phyloP scores from a whole-genome alignment of 2,329 filamentous ascomycete genomes.

The Ascochyta koolunga region DNA sequence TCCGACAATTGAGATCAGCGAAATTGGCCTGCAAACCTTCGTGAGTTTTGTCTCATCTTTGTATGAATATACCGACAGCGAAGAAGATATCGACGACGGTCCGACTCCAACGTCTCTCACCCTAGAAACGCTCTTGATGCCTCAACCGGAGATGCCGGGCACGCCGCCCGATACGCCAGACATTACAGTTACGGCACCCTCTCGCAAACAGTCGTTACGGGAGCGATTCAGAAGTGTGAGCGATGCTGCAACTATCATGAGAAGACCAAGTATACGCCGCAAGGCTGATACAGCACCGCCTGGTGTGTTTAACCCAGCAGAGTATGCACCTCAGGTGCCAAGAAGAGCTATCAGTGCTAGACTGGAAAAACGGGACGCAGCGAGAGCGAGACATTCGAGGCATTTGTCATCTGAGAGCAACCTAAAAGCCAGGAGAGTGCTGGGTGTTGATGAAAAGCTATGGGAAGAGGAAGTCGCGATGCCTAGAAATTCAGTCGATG shows the following conservation, averaged over 20 bases:
- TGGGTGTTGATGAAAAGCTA: neutral
- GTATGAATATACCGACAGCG: constrained; percentile 12
- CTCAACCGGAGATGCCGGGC: constrained; percentile 5
- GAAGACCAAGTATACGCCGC: constrained; percentile 19
- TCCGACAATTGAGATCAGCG: constrained; percentile 32
- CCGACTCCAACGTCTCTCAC: constrained; percentile 8
- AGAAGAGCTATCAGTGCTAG: constrained; percentile 38
- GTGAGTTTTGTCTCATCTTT: constrained; percentile 10
- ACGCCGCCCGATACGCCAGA: constrained; percentile 12
- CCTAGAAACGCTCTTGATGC: constrained; percentile 3
- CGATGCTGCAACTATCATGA: constrained; percentile 12
- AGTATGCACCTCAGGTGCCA: constrained; percentile 24
- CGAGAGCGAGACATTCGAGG: constrained; percentile 7
- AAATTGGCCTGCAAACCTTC: constrained; percentile 22
- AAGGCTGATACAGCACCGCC: constrained; percentile 32
- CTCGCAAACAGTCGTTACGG: constrained; percentile 2
- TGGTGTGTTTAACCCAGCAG: constrained; percentile 14
- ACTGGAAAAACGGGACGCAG: constrained; percentile 11
- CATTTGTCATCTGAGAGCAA: constrained; percentile 10
- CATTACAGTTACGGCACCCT: constrained; percentile 13
- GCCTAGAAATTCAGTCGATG: neutral
- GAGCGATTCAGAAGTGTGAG: constrained; percentile 8
- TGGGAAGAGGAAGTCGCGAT: neutral
- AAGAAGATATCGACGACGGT: constrained; percentile 19
- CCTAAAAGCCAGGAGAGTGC: constrained; percentile 1